Percentiles rank a stretch among this genome's conserved stretches.
Conservation (phyloP, 352 stramenopile species). For the Phytopythium oedochilum region DNA sequence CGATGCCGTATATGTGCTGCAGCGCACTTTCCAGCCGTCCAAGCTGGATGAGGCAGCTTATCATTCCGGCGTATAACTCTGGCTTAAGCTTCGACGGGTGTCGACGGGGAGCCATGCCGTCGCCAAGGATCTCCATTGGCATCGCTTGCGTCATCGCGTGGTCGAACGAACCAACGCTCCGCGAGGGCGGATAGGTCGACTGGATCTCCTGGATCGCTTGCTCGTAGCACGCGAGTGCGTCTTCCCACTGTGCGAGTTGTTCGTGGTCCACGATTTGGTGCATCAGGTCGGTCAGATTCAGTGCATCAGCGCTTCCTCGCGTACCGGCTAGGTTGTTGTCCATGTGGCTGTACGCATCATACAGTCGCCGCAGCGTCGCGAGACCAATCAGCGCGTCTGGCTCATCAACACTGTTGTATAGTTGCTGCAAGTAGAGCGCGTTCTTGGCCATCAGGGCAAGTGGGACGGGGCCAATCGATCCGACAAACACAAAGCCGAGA, state of each 20-base stretch:
- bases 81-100: conserved; percentile 62
- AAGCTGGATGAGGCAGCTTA: conserved; percentile 81
- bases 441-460: conserved; percentile 55
- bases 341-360: conserved; percentile 34
- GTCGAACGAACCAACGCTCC: background rate
- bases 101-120: conserved; percentile 21
- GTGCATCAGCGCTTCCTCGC: conserved; percentile 20
- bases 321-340: background rate
- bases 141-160: conserved; percentile 5
- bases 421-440: conserved; percentile 62
- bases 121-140: conserved; percentile 9
- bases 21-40: conserved; percentile 79
- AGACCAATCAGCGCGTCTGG: conserved; percentile 58
- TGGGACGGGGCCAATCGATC: conserved; percentile 23
- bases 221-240: conserved; percentile 73
- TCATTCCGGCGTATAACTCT: conserved; percentile 76
- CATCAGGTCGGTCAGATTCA: conserved; percentile 63
- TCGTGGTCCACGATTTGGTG: conserved; percentile 68
- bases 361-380: conserved; percentile 46
- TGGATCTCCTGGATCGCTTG: conserved; percentile 74
- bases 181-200: conserved; percentile 24
- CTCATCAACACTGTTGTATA: conserved; percentile 79
- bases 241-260: conserved; percentile 71
- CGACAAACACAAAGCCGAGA: conserved; percentile 1
- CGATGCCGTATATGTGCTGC: conserved; percentile 85